Percentiles rank a stretch among this genome's conserved stretches.
phyloP scores from a whole-genome alignment of 2,329 filamentous ascomycete genomes.

The Fusarium tupiense region DNA sequence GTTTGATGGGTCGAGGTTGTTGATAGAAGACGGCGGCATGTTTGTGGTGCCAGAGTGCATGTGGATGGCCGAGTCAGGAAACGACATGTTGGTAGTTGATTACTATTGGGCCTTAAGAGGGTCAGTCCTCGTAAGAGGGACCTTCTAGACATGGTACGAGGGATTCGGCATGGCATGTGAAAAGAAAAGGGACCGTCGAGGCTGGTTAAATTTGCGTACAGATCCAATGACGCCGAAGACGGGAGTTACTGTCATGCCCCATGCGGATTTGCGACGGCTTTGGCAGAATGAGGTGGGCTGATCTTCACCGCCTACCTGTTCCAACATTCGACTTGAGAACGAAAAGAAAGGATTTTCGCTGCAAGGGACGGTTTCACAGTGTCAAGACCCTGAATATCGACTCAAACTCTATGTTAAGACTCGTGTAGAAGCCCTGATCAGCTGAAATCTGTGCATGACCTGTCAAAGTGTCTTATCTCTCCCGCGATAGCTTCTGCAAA shows the following conservation, averaged over 20 bases:
- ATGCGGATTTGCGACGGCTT: slow-evolving; percentile 20
- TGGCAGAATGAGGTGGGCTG: slow-evolving; percentile 36
- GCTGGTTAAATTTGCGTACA: slow-evolving; percentile 20
- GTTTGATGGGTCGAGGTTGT: slow-evolving; percentile 54
- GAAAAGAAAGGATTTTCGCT: background rate
- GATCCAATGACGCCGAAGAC: slow-evolving; percentile 26
- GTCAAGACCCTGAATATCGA: background rate
- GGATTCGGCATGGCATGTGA: slow-evolving; percentile 10
- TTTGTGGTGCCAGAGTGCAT: background rate
- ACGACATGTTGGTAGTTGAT: background rate
- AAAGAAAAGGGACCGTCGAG: background rate
- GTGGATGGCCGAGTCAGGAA: background rate
- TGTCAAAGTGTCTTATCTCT: background rate
- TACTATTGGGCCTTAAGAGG: slow-evolving; percentile 6
- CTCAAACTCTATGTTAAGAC: background rate
- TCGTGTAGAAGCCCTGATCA: background rate
- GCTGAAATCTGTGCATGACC: slow-evolving; percentile 21
- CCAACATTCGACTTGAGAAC: background rate
- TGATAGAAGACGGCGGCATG: slow-evolving; percentile 59
- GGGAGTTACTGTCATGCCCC: slow-evolving; percentile 10
- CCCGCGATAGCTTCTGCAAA: slow-evolving; percentile 14
- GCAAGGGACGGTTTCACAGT: background rate
- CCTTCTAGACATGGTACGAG: slow-evolving; percentile 37
- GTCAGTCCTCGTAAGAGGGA: slow-evolving; percentile 22
- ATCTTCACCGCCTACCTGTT: slow-evolving; percentile 38